phyloP scores from a whole-genome alignment of 805 yeast species.

The Dipodascus geniculatus region DNA sequence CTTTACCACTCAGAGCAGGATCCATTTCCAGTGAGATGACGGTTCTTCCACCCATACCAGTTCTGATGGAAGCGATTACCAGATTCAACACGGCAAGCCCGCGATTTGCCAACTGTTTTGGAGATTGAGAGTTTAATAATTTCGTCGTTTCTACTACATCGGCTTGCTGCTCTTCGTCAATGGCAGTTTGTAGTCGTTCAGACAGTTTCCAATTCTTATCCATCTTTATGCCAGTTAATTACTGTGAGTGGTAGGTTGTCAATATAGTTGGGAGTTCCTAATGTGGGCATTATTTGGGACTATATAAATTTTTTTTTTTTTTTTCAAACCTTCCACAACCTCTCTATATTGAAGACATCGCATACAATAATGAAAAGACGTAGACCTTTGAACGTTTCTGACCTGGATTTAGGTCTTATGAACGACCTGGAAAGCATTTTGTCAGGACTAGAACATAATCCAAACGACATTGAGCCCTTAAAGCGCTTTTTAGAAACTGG shows the following conservation, averaged over 20 bases:
- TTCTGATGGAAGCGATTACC: constrained; percentile 44
- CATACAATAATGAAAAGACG: constrained; percentile 7
- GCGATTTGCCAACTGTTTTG: constrained; percentile 51
- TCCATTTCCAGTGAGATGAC: constrained; percentile 53
- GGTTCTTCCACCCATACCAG: constrained; percentile 71
- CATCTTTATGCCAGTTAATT: neutral
- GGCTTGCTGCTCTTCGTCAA: constrained; percentile 38
- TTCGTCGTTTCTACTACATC: constrained; percentile 38
- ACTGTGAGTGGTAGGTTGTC: neutral
- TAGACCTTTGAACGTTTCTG: constrained; percentile 1
- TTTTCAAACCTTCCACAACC: neutral
- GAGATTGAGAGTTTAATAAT: constrained; percentile 37
- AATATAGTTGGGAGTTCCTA: neutral
- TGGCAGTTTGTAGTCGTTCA: constrained; percentile 28
- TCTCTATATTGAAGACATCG: neutral
- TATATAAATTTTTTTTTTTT: no score
- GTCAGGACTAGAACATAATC: neutral
- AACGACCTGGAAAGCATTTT: constrained; percentile 6
- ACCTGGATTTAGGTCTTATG: constrained; percentile 6
- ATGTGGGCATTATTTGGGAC: neutral
- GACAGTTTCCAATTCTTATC: constrained; percentile 21
- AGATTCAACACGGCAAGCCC: constrained; percentile 74
- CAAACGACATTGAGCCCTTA: neutral
- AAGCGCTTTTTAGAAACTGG: constrained; percentile 15
- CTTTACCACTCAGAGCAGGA: constrained; percentile 26